phyloP scores from a whole-genome alignment of 2,329 filamentous ascomycete species.

The Talaromyces islandicus region DNA sequence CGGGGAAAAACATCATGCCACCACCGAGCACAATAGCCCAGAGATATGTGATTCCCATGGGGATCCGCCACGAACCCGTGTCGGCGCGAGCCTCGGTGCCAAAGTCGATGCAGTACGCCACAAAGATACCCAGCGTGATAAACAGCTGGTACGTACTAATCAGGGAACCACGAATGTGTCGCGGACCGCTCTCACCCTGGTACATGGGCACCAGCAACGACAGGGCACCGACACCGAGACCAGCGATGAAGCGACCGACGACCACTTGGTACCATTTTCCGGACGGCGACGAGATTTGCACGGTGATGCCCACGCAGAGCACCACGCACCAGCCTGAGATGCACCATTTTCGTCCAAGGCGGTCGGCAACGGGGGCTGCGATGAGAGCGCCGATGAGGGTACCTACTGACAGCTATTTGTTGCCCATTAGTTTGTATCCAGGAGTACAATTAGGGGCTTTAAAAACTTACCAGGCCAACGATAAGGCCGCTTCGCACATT shows the following conservation, averaged over 20 bases:
- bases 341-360: conserved; percentile 37
- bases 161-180: conserved; percentile 40
- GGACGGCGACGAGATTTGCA: conserved; percentile 35
- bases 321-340: conserved; percentile 35
- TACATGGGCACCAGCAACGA: conserved; percentile 42
- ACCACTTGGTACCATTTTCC: conserved; percentile 36
- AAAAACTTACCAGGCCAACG: conserved; percentile 30
- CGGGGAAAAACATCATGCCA: conserved; percentile 51
- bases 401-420: conserved; percentile 35
- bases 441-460: too few species aligned
- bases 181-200: conserved; percentile 38
- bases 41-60: conserved; percentile 53
- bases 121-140: conserved; percentile 41
- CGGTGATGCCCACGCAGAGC: conserved; percentile 33
- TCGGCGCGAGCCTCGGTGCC: conserved; percentile 29
- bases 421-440: not conserved
- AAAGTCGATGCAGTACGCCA: conserved; percentile 43
- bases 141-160: conserved; percentile 42
- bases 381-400: conserved; percentile 38
- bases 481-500: conserved; percentile 39
- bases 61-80: conserved; percentile 43
- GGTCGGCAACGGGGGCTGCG: conserved; percentile 37
- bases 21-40: conserved; percentile 50
- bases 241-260: conserved; percentile 38
- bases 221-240: conserved; percentile 38